A percentile compares a stretch with the other conserved stretches of the same genome.
These are phyloP conservation scores for Talaromyces atroroseus DNA, from an alignment of 2,329 filamentous ascomycete species.

Conservation along the genomic window DNA sequence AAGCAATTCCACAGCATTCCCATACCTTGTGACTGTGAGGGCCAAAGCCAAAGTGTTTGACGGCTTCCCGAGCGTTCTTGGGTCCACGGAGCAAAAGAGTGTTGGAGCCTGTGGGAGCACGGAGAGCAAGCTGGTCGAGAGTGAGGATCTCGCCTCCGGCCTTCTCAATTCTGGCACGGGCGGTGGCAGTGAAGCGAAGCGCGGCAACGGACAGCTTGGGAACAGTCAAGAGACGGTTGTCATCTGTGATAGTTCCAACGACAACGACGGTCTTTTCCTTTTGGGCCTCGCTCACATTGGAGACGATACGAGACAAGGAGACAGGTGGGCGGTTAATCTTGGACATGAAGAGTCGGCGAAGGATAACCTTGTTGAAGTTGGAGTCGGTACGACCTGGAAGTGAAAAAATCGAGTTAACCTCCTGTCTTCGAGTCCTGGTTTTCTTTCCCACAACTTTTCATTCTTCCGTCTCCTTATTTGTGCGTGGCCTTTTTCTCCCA, in stretches of 20 bases:
- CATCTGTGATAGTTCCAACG: constrained; percentile 93
- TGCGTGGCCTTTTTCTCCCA: not conserved
- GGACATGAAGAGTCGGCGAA: constrained; percentile 96
- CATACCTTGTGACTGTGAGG: constrained; percentile 93
- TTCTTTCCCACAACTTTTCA: not conserved
- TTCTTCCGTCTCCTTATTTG: not conserved
- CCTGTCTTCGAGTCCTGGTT: not conserved
- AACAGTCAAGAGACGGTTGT: constrained; percentile 85
- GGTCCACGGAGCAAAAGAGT: constrained; percentile 94
- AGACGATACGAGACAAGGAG: constrained; percentile 83
- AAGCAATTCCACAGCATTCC: constrained; percentile 23
- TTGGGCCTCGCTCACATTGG: constrained; percentile 56
- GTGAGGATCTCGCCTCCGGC: constrained; percentile 94
- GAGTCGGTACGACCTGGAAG: constrained; percentile 82
- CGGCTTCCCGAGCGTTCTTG: constrained; percentile 95
- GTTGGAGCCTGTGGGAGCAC: constrained; percentile 93
- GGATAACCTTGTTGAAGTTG: constrained; percentile 97
- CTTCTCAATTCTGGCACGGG: constrained; percentile 85
- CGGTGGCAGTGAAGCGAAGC: constrained; percentile 93
- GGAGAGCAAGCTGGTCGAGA: constrained; percentile 92
- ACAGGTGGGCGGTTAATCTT: constrained; percentile 96
- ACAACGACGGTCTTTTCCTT: constrained; percentile 79
- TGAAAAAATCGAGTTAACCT: not conserved
- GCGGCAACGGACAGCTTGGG: constrained; percentile 93
- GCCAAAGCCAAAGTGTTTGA: constrained; percentile 99